Conservation (phyloP, 192 early-diverging fungal species). For the Backusella liffmaniae region DNA sequence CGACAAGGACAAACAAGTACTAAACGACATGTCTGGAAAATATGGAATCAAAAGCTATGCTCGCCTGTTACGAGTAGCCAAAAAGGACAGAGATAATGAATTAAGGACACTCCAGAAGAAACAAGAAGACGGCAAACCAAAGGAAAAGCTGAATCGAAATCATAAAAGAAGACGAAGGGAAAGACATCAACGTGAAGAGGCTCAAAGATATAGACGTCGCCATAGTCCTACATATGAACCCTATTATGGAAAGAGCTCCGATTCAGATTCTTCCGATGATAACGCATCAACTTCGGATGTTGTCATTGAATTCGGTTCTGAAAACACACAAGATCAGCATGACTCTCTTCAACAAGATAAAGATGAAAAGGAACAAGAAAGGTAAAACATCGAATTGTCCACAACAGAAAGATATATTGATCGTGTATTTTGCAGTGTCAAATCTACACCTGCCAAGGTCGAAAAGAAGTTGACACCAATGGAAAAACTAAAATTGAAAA, state of each 20-base stretch:
- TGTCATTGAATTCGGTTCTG: slow-evolving; percentile 41
- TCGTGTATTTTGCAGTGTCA: not conserved
- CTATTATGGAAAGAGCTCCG: slow-evolving; percentile 20
- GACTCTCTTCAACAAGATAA: not conserved
- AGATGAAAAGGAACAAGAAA: slow-evolving; percentile 7
- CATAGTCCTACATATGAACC: slow-evolving; percentile 41
- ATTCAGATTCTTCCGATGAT: slow-evolving; percentile 25
- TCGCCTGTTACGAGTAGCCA: slow-evolving; percentile 37
- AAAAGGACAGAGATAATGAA: slow-evolving; percentile 39
- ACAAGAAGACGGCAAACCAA: slow-evolving; percentile 23
- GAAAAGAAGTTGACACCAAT: slow-evolving; percentile 42
- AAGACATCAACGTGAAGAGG: not conserved
- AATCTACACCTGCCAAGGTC: not conserved
- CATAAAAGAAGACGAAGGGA: slow-evolving; percentile 8
- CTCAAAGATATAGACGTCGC: slow-evolving; percentile 10
- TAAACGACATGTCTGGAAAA: slow-evolving; percentile 44
- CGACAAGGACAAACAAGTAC: slow-evolving; percentile 38
- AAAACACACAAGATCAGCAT: not conserved
- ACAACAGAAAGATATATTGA: not conserved
- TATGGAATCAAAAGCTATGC: slow-evolving; percentile 46
- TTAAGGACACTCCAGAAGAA: slow-evolving; percentile 23
- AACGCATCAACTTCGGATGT: slow-evolving; percentile 20
- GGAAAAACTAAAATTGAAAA: slow-evolving; percentile 44
- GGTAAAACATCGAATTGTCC: not conserved
- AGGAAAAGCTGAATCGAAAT: not conserved